Conservation (phyloP, 768 basidiomycete genomes). For the Kondoa malvinella region DNA sequence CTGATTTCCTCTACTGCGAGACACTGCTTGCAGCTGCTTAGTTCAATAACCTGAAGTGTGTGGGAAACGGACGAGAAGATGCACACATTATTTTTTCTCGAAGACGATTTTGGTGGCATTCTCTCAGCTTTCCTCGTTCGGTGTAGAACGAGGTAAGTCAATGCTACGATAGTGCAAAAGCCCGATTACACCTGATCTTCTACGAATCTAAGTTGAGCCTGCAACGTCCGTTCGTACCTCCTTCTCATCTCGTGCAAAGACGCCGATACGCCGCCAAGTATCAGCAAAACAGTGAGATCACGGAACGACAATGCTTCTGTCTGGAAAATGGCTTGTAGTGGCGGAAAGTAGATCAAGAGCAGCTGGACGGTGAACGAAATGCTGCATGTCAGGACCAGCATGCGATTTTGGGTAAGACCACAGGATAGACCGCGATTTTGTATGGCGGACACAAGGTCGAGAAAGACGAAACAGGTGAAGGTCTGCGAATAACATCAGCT, state of each 20-base stretch:
- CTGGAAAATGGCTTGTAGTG: slow-evolving; percentile 85
- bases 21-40: too few relatives aligned
- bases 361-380: slow-evolving; percentile 72
- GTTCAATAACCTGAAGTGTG: too few relatives aligned
- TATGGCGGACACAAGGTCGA: slow-evolving; percentile 84
- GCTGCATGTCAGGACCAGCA: slow-evolving; percentile 75
- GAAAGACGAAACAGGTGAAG: slow-evolving; percentile 90
- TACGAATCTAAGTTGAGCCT: slow-evolving; percentile 11
- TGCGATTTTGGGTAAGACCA: slow-evolving; percentile 61
- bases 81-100: too few relatives aligned
- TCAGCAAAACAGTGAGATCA: slow-evolving; percentile 56
- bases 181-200: slow-evolving; percentile 10
- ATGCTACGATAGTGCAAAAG: too few relatives aligned
- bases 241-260: slow-evolving; percentile 60
- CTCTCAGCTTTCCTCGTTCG: too few relatives aligned
- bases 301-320: slow-evolving; percentile 55
- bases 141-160: too few relatives aligned
- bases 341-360: slow-evolving; percentile 68
- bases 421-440: slow-evolving; percentile 87
- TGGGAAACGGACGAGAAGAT: too few relatives aligned
- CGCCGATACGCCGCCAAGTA: slow-evolving; percentile 50
- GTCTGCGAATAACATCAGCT: slow-evolving; percentile 43
- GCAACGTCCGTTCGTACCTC: slow-evolving; percentile 50
- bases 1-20: too few relatives aligned
- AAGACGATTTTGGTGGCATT: too few relatives aligned